These are phyloP conservation scores for Proteromonas lacertae DNA, from an alignment of 352 stramenopile genomes.

Conservation along the genomic window DNA sequence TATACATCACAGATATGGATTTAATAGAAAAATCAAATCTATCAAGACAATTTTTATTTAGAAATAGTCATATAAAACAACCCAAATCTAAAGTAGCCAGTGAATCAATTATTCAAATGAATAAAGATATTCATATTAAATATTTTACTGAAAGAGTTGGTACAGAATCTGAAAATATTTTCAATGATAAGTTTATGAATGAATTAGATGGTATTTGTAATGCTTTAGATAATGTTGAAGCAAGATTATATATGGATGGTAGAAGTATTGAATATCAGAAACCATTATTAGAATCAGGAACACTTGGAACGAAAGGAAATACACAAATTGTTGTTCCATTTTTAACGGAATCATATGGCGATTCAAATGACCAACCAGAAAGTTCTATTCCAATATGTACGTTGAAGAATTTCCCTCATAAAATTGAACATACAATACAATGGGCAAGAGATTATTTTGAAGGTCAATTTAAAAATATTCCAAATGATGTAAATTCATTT, in stretches of 20 bases:
- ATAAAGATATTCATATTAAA: slow-evolving; percentile 57
- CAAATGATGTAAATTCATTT: slow-evolving; percentile 77
- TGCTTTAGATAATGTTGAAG: slow-evolving; percentile 96
- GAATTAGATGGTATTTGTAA: slow-evolving; percentile 79
- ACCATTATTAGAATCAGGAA: slow-evolving; percentile 93
- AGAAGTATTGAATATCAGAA: slow-evolving; percentile 56
- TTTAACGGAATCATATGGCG: slow-evolving; percentile 73
- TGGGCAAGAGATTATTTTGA: slow-evolving; percentile 98
- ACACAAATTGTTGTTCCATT: slow-evolving; percentile 37
- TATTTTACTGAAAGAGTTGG: slow-evolving; percentile 28
- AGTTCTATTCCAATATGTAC: slow-evolving; percentile 98
- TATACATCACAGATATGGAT: slow-evolving; percentile 94
- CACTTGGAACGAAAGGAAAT: slow-evolving; percentile 83
- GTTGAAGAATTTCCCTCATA: slow-evolving; percentile 97
- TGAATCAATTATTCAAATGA: slow-evolving; percentile 64
- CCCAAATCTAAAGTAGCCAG: slow-evolving; percentile 72
- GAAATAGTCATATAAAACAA: slow-evolving; percentile 10
- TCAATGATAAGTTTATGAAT: slow-evolving; percentile 95
- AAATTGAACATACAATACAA: slow-evolving; percentile 87
- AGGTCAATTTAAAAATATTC: slow-evolving; percentile 77
- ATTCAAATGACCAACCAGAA: slow-evolving; percentile 72
- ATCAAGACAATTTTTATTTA: slow-evolving; percentile 92
- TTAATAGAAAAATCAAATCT: slow-evolving; percentile 96
- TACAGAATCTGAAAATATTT: slow-evolving; percentile 73
- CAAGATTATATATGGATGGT: slow-evolving; percentile 87